These are phyloP conservation scores for Caryopteris hybrid DNA, from an alignment of 305 asterid species.

Conservation along the genomic window DNA sequence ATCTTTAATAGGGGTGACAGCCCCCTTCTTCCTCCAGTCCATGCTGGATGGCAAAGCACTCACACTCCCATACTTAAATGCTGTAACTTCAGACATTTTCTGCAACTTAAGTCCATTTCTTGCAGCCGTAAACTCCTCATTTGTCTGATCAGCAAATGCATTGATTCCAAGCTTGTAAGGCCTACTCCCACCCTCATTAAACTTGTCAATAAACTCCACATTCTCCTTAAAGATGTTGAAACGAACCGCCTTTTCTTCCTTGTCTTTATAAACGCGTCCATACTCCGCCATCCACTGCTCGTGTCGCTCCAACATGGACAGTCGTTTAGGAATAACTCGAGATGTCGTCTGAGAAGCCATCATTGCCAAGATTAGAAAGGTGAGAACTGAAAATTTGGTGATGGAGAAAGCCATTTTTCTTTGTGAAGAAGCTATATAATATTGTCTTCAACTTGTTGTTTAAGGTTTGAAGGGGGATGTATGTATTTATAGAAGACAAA, in stretches of 20 bases:
- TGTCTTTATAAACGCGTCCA: constrained; percentile 28
- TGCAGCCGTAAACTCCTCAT: constrained; percentile 41
- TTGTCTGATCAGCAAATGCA: constrained; percentile 47
- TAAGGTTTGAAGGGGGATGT: neutral
- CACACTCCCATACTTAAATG: constrained; percentile 44
- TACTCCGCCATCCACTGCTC: constrained; percentile 38
- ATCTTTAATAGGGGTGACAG: constrained; percentile 51
- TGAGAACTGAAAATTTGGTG: constrained; percentile 2
- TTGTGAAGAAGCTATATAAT: neutral
- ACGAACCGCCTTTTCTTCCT: constrained; percentile 34
- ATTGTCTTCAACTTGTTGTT: neutral
- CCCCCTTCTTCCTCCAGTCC: constrained; percentile 55
- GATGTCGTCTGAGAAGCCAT: constrained; percentile 23
- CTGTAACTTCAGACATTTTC: neutral
- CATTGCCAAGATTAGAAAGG: constrained; percentile 15
- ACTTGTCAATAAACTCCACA: constrained; percentile 20
- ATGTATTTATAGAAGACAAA: constrained; percentile 10
- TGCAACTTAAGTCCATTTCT: constrained; percentile 31
- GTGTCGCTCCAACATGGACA: constrained; percentile 33
- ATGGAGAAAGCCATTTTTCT: constrained; percentile 7
- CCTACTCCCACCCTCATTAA: constrained; percentile 27
- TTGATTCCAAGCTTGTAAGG: constrained; percentile 43
- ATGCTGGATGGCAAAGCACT: constrained; percentile 34
- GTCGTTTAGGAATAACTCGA: constrained; percentile 7
- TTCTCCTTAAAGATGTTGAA: constrained; percentile 32